Percentiles rank a stretch among this genome's conserved stretches.
phyloP scores from a whole-genome alignment of 192 early-diverging fungal genomes.

The Funneliformis mosseae region DNA sequence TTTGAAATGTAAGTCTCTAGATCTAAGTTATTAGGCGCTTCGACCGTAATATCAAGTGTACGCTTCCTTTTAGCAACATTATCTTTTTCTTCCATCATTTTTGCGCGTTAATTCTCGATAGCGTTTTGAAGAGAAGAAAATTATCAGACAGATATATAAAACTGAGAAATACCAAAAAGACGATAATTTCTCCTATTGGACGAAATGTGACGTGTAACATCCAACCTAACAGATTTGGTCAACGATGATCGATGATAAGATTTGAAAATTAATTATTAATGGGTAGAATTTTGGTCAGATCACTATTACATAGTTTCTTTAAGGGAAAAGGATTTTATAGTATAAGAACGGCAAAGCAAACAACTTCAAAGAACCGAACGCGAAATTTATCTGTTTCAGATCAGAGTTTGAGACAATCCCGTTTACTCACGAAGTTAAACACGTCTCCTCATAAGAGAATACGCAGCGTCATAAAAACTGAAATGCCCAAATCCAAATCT shows the following conservation, averaged over 20 bases:
- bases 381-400: not conserved
- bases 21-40: conserved; percentile 59
- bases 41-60: conserved; percentile 46
- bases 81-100: conserved; percentile 33
- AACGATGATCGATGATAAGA: too few species aligned
- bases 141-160: too few species aligned
- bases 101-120: not conserved
- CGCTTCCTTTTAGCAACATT: conserved; percentile 48
- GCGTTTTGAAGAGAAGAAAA: too few species aligned
- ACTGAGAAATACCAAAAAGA: too few species aligned
- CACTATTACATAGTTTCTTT: not conserved
- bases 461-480: not conserved
- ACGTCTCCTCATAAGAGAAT: not conserved
- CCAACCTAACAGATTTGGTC: too few species aligned
- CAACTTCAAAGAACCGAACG: not conserved
- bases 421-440: not conserved
- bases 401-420: not conserved
- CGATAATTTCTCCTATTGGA: too few species aligned
- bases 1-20: conserved; percentile 65
- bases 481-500: conserved; percentile 20
- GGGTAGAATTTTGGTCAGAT: not conserved
- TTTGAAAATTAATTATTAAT: too few species aligned
- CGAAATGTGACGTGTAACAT: too few species aligned
- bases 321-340: not conserved
- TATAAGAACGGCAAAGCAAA: not conserved